Conservation (phyloP, 148 eudicot species). For the Bassia scoparia region DNA sequence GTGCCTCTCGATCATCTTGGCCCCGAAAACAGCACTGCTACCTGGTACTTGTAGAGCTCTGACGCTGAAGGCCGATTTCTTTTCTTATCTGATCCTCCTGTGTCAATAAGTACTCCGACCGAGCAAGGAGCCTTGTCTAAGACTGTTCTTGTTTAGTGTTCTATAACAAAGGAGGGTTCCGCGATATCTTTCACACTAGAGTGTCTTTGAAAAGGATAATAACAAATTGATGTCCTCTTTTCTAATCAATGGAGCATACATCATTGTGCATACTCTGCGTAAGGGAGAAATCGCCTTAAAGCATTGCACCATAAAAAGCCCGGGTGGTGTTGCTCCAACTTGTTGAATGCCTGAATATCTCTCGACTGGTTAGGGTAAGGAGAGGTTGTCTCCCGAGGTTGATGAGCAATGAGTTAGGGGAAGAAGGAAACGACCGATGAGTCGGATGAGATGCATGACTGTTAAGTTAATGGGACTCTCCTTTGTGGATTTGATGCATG, state of each 20-base stretch:
- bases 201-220: constrained; percentile 46
- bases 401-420: constrained; percentile 41
- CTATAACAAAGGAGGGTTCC: constrained; percentile 33
- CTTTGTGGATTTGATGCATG: constrained; percentile 42
- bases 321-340: constrained; percentile 34
- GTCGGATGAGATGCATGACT: constrained; percentile 52
- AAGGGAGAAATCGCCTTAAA: constrained; percentile 57
- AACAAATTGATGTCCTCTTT: constrained; percentile 40
- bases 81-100: constrained; percentile 21
- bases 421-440: constrained; percentile 57
- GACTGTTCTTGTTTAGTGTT: constrained; percentile 40
- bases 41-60: constrained; percentile 24
- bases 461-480: constrained; percentile 32
- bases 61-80: constrained; percentile 12
- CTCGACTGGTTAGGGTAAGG: constrained; percentile 40
- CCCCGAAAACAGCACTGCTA: constrained; percentile 53
- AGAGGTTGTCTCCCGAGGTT: constrained; percentile 34
- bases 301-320: constrained; percentile 35
- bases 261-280: constrained; percentile 61
- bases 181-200: constrained; percentile 18
- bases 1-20: constrained; percentile 49
- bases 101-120: constrained; percentile 48
- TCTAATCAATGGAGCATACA: constrained; percentile 56
- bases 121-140: constrained; percentile 61
- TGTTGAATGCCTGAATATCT: constrained; percentile 49